A percentile compares a stretch with the other conserved stretches of the same genome.
Conservation (phyloP, 2,329 filamentous ascomycete genomes). For the Aspergillus persii region DNA sequence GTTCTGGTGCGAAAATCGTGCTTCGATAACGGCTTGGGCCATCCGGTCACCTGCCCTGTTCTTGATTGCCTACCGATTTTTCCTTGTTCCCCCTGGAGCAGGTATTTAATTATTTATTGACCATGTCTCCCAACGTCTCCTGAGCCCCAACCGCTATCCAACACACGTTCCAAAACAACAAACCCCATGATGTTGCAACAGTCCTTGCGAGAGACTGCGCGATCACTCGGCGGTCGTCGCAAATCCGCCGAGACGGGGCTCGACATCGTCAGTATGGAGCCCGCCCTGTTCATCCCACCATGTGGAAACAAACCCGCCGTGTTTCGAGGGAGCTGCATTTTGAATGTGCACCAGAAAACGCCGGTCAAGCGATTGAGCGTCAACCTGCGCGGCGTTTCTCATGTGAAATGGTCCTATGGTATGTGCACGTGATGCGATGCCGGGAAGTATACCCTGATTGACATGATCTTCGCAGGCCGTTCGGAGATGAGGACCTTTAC, state of each 20-base stretch:
- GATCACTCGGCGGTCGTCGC: conserved; percentile 1
- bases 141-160: neutral
- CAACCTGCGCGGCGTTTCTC: conserved; percentile 10
- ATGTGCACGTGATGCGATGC: neutral
- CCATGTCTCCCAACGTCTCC: neutral
- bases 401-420: conserved; percentile 16
- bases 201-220: neutral
- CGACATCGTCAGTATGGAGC: conserved; percentile 10
- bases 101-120: neutral
- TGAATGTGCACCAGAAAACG: conserved; percentile 8
- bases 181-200: neutral
- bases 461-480: conserved; percentile 5
- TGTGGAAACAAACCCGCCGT: conserved; percentile 15
- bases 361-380: conserved; percentile 10
- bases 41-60: neutral
- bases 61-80: neutral
- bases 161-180: neutral
- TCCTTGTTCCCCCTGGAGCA: neutral
- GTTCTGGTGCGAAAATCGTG: conserved; percentile 3
- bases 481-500: conserved; percentile 8
- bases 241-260: conserved; percentile 5
- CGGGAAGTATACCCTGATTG: neutral
- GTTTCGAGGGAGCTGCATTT: conserved; percentile 11
- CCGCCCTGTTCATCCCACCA: conserved; percentile 14
- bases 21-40: neutral